Conservation (phyloP, 2,329 filamentous ascomycete species). For the Talaromyces sp. region DNA sequence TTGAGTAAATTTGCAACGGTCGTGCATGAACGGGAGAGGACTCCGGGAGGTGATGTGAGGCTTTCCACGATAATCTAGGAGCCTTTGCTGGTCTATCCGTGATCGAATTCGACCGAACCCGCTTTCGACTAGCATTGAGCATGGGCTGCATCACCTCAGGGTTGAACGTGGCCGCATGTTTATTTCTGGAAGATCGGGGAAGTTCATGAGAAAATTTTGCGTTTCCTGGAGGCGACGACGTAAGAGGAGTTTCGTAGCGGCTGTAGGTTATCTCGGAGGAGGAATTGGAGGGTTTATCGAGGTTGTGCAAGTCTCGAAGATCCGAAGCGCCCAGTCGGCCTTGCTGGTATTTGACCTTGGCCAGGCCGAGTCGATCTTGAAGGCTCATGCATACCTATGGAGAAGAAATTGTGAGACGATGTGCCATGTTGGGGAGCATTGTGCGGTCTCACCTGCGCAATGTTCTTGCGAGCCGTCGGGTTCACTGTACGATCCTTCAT, state of each 20-base stretch:
- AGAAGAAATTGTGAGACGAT: conserved; percentile 23
- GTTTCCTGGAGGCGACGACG: conserved; percentile 80
- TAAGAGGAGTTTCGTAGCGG: conserved; percentile 52
- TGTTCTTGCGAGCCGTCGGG: conserved; percentile 12
- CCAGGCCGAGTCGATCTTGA: conserved; percentile 89
- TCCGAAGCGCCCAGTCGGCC: conserved; percentile 86
- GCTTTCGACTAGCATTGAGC: conserved; percentile 59
- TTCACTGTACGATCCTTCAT: conserved; percentile 9
- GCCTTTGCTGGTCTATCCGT: conserved; percentile 56
- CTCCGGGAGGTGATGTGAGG: conserved; percentile 70
- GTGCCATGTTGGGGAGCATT: conserved; percentile 1
- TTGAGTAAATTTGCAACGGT: conserved; percentile 71
- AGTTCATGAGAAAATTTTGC: conserved; percentile 82
- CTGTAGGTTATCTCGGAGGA: conserved; percentile 76
- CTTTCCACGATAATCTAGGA: conserved; percentile 69
- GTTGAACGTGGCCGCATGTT: conserved; percentile 45
- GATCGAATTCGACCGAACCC: conserved; percentile 64
- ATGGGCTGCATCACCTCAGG: conserved; percentile 43
- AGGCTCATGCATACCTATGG: conserved; percentile 83
- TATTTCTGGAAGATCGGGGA: conserved; percentile 51
- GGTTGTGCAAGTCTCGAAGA: conserved; percentile 74
- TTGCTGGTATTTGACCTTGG: conserved; percentile 95
- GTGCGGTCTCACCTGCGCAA: conserved; percentile 17
- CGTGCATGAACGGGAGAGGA: conserved; percentile 82
- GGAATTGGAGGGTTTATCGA: conserved; percentile 77